Percentiles rank a stretch among this genome's conserved stretches.
phyloP scores from a whole-genome alignment of 805 yeast species.

The Komagataella phaffii region DNA sequence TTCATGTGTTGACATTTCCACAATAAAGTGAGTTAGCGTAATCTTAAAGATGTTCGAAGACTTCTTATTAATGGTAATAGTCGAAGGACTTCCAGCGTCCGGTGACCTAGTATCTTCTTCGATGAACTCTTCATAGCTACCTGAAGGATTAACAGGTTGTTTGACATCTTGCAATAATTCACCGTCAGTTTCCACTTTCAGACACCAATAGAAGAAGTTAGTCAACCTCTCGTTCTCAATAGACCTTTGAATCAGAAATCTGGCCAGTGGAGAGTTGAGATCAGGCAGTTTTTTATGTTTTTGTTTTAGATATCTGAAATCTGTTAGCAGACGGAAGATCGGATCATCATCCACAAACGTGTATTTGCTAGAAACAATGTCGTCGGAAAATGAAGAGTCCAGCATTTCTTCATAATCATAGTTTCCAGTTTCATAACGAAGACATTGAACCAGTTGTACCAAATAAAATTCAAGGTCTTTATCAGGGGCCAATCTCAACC shows the following conservation, averaged over 20 bases:
- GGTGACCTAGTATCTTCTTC: slow-evolving; percentile 8
- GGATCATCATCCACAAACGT: slow-evolving; percentile 17
- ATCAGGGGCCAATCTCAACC: slow-evolving; percentile 66
- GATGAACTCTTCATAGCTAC: neutral
- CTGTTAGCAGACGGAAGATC: slow-evolving; percentile 12
- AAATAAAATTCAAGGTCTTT: slow-evolving; percentile 71
- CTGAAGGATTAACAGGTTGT: neutral
- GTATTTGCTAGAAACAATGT: slow-evolving; percentile 15
- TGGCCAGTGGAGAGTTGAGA: slow-evolving; percentile 47
- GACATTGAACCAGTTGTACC: slow-evolving; percentile 83
- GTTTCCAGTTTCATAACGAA: slow-evolving; percentile 51
- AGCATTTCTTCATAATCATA: slow-evolving; percentile 3
- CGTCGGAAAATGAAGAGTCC: neutral
- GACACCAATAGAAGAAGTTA: slow-evolving; percentile 82
- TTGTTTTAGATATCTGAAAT: slow-evolving; percentile 6
- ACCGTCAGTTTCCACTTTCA: slow-evolving; percentile 79
- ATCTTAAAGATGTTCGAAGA: slow-evolving; percentile 9
- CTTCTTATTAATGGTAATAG: neutral
- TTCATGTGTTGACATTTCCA: slow-evolving; percentile 10
- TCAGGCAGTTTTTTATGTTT: slow-evolving; percentile 9
- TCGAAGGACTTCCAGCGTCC: slow-evolving; percentile 2
- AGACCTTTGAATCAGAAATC: slow-evolving; percentile 64
- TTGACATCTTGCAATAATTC: slow-evolving; percentile 11
- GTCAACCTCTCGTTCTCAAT: slow-evolving; percentile 55
- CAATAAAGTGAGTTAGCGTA: slow-evolving; percentile 16